Evolutionary conservation across 495 filamentous ascomycete species (phyloP).

Genomic region (Ramalina peruviana): DNA sequence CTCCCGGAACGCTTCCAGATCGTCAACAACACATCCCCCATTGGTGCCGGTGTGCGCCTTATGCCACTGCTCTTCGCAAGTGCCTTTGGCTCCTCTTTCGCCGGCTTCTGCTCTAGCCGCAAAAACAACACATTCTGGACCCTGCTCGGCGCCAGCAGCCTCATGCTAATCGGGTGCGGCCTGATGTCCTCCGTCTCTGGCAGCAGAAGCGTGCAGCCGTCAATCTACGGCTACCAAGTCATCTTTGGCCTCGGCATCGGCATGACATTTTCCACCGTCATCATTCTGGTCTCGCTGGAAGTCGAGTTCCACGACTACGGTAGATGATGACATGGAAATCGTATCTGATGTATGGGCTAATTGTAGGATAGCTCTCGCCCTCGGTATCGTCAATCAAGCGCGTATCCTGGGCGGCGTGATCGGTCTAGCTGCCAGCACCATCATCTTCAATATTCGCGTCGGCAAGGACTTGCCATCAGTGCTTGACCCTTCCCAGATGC

Average conservation of each 20-base stretch:
- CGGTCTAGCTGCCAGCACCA: constrained; percentile 32
- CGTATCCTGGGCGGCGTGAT: constrained; percentile 44
- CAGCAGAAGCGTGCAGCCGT: constrained; percentile 17
- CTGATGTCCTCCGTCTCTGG: constrained; percentile 31
- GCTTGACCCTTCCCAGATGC: constrained; percentile 14
- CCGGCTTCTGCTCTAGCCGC: constrained; percentile 2
- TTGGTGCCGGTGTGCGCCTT: constrained; percentile 41
- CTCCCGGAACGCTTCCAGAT: constrained; percentile 48
- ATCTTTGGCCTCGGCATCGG: constrained; percentile 43
- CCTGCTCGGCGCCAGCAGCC: constrained; percentile 26
- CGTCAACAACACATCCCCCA: constrained; percentile 31
- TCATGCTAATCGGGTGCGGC: constrained; percentile 38
- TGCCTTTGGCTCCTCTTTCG: constrained; percentile 8
- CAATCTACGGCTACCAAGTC: constrained; percentile 37
- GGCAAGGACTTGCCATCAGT: constrained; percentile 12
- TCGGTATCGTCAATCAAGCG: constrained; percentile 40
- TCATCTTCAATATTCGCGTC: constrained; percentile 22
- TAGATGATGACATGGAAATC: too few species aligned
- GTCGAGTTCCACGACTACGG: constrained; percentile 32
- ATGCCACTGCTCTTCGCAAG: constrained; percentile 33
- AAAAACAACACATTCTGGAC: constrained; percentile 37
- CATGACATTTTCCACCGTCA: constrained; percentile 33
- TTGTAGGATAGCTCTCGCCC: constrained; percentile 30
- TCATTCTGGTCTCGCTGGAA: constrained; percentile 37
- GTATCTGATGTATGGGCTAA: not conserved